These are phyloP conservation scores for Allodekkera sacchari DNA, from an alignment of 805 yeast species.

Conservation along the genomic window DNA sequence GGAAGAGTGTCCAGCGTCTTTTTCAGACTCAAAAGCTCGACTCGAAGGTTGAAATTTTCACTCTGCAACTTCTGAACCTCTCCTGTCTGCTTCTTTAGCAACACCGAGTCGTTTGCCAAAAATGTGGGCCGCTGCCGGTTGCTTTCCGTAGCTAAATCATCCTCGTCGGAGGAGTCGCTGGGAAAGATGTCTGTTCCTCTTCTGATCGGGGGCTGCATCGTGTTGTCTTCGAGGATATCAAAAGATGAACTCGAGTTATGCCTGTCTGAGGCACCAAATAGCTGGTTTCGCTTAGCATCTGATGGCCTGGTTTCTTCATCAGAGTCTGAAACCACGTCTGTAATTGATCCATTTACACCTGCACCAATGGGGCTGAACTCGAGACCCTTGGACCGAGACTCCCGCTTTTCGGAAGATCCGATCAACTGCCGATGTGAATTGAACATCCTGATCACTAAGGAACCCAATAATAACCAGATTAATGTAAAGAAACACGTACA, in stretches of 20 bases:
- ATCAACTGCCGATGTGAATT: slow-evolving; percentile 21
- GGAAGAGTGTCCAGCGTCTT: slow-evolving; percentile 35
- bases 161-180: slow-evolving; percentile 12
- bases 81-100: slow-evolving; percentile 20
- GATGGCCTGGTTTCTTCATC: too few species aligned
- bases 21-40: slow-evolving; percentile 32
- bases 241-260: slow-evolving; percentile 1
- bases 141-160: slow-evolving; percentile 4
- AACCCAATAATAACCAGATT: too few species aligned
- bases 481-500: too few species aligned
- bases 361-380: slow-evolving; percentile 38
- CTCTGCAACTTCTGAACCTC: slow-evolving; percentile 23
- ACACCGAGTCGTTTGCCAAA: slow-evolving; percentile 14
- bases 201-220: background rate
- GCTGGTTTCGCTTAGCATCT: too few species aligned
- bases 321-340: too few species aligned
- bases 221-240: background rate
- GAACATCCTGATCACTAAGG: slow-evolving; percentile 15
- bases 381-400: slow-evolving; percentile 14
- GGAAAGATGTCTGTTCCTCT: slow-evolving; percentile 21
- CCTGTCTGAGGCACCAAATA: slow-evolving; percentile 1
- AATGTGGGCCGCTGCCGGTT: slow-evolving; percentile 4
- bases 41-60: slow-evolving; percentile 36
- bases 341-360: too few species aligned
- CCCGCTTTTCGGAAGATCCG: slow-evolving; percentile 20